Evolutionary conservation across 1,284 basidiomycete species (phyloP), one percentile per base, ranked within the genome.

Genomic region (Naganishia sp.): DNA sequence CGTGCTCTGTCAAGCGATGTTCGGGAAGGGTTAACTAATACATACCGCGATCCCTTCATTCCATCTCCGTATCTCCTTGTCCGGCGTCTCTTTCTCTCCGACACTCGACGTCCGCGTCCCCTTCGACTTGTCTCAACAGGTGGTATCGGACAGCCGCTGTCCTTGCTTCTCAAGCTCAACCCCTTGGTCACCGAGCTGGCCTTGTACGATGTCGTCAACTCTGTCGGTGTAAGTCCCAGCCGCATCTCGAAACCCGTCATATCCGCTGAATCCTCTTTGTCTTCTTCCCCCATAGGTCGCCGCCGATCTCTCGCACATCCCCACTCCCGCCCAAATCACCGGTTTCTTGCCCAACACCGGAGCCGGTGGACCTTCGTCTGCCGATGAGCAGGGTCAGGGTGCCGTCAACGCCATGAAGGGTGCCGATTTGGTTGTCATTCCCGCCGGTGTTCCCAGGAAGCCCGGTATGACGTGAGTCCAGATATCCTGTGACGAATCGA

Each of bases 371-470:
- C 72, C 79, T 64, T 75, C 76, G 68, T 78, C 70, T 43, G 74
- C 76, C 57, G 78, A 81, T 71, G 7, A 78, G 67, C 23, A 77
- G 68, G 67, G 58, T 15, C 11, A 77, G 67, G 17, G 76, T 76
- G 42, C 76, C 70, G 86, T 88, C 80, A 89, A 89, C 79, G 86
- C 87, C 49, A 85, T 99, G 75, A 86, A 84, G 65, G 92, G 89
- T 68, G 93, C 93, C 52, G 87, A 97, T 72, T 77, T 98, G 71
- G 88, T 99, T 74, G 86, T 99, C 73, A 97, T 99, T 79, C 96
- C 96, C 68, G 96, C 95, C 73, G 95, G 96, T 82, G 89, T 98
- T 11, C 95, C 96, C 68, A 86, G 96, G 74, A 99, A 99, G 83
- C 92, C 92, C 74, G 92, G 92, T 68, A 85, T 85, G 84, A 83